phyloP scores from a whole-genome alignment of 2,329 filamentous ascomycete genomes.

The Penicillium concentricum region DNA sequence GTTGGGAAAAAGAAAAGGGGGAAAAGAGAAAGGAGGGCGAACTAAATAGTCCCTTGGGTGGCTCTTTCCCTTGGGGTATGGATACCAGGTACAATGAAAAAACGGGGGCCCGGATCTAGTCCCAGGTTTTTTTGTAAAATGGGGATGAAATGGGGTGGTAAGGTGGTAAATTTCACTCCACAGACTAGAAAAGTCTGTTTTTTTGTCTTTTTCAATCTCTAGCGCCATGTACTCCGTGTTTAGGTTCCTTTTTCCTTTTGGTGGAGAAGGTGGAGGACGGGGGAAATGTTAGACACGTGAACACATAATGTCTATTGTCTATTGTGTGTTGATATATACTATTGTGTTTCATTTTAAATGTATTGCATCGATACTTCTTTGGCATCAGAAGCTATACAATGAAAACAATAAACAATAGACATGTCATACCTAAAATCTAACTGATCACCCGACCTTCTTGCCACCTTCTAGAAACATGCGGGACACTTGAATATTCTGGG shows the following conservation, averaged over 20 bases:
- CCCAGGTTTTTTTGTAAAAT: constrained; percentile 20
- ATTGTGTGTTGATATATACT: too few relatives aligned
- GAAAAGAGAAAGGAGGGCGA: constrained; percentile 11
- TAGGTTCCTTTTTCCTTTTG: constrained; percentile 15
- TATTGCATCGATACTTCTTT: too few relatives aligned
- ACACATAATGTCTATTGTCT: neutral
- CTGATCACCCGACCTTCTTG: constrained; percentile 17
- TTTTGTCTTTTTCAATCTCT: neutral
- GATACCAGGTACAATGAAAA: constrained; percentile 11
- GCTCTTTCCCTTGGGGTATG: constrained; percentile 20
- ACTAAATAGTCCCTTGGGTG: constrained; percentile 27
- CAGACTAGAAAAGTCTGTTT: constrained; percentile 10
- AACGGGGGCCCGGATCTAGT: constrained; percentile 35
- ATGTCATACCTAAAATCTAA: neutral
- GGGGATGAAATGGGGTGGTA: constrained; percentile 20
- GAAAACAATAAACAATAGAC: neutral
- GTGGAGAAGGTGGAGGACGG: constrained; percentile 28
- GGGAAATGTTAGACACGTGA: constrained; percentile 16
- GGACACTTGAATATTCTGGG: constrained; percentile 12
- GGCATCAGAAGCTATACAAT: constrained; percentile 4
- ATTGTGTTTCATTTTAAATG: too few relatives aligned
- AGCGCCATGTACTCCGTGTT: constrained; percentile 23
- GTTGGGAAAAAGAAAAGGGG: neutral
- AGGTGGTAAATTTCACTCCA: constrained; percentile 26
- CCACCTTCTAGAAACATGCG: constrained; percentile 27